These are phyloP conservation scores for Ensete glaucum DNA, from an alignment of 176 grass and related monocot species.

Conservation along the genomic window DNA sequence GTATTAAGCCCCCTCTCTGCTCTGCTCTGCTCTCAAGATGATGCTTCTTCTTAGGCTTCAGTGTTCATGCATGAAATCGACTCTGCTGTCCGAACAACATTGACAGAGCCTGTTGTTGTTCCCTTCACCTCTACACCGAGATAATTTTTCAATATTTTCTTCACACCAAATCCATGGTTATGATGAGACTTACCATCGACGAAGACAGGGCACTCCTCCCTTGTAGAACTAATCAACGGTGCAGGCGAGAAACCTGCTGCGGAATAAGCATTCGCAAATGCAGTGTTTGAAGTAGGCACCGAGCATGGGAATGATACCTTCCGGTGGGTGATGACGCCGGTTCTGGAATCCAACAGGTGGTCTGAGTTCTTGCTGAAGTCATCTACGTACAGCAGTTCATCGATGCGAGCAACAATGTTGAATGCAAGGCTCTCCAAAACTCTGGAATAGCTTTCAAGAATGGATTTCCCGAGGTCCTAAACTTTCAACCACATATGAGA, in stretches of 20 bases:
- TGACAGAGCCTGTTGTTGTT: slow-evolving; percentile 7
- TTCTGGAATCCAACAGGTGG: slow-evolving; percentile 12
- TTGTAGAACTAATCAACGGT: slow-evolving; percentile 32
- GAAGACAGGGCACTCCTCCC: slow-evolving; percentile 34
- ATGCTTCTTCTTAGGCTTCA: neutral
- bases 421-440: slow-evolving; percentile 83
- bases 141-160: slow-evolving; percentile 54
- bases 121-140: slow-evolving; percentile 37
- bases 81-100: neutral
- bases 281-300: slow-evolving; percentile 71
- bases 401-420: slow-evolving; percentile 73
- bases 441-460: slow-evolving; percentile 86
- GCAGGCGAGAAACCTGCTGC: slow-evolving; percentile 65
- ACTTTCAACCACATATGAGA: neutral
- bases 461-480: slow-evolving; percentile 83
- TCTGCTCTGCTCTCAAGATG: neutral
- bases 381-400: slow-evolving; percentile 62
- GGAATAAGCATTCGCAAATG: slow-evolving; percentile 26
- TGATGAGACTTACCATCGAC: neutral
- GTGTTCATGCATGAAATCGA: neutral
- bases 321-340: slow-evolving; percentile 9
- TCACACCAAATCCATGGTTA: slow-evolving; percentile 33
- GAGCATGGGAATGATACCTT: slow-evolving; percentile 37
- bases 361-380: slow-evolving; percentile 54
- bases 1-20: neutral